Conservation (phyloP, 129 eudicot species). For the Erigeron canadensis region DNA sequence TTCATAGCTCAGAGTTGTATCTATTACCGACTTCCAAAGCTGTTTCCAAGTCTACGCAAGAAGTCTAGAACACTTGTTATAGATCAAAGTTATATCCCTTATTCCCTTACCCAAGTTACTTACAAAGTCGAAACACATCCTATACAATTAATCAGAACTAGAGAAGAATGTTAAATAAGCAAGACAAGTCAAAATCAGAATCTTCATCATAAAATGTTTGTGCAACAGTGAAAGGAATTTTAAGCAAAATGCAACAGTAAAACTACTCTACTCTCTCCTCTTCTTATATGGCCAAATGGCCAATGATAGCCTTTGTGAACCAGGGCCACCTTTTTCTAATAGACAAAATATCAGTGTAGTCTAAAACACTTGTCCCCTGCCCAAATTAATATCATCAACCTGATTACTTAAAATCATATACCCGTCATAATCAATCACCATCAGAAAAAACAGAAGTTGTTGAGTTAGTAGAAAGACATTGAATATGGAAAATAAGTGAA, state of each 20-base stretch:
- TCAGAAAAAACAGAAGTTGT: neutral
- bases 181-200: neutral
- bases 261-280: neutral
- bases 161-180: neutral
- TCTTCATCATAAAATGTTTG: neutral
- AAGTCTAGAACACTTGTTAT: conserved; percentile 3
- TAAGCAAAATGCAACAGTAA: neutral
- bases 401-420: neutral
- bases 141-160: neutral
- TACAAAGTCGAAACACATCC: neutral
- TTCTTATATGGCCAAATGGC: neutral
- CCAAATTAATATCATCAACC: neutral
- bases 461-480: neutral
- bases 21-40: neutral
- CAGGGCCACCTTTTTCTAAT: neutral
- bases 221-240: neutral
- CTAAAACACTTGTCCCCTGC: conserved; percentile 2
- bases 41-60: neutral
- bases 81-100: neutral
- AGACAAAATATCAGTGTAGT: conserved; percentile 2
- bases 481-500: neutral
- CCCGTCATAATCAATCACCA: neutral
- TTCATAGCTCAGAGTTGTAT: neutral
- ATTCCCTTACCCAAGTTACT: neutral
- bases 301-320: neutral